Conservation (phyloP, 768 basidiomycete genomes). For the Boletus rubescentipes region DNA sequence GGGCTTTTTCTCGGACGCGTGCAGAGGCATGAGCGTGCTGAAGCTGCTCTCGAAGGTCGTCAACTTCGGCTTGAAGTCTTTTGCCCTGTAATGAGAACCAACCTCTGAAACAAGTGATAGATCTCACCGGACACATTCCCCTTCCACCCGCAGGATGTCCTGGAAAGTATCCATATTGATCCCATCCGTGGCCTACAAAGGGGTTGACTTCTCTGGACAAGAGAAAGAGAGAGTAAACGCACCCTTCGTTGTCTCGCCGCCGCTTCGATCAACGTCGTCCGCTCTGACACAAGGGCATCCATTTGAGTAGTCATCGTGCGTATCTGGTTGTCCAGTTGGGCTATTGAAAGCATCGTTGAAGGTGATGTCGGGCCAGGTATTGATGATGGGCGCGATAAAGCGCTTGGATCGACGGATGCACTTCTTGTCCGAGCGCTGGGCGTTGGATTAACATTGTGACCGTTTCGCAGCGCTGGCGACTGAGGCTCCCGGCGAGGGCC, state of each 20-base stretch:
- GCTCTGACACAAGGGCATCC: slow-evolving; percentile 39
- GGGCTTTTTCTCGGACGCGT: slow-evolving; percentile 33
- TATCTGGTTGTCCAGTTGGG: slow-evolving; percentile 39
- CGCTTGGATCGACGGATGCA: slow-evolving; percentile 21
- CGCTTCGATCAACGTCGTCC: slow-evolving; percentile 29
- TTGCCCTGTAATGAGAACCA: background rate
- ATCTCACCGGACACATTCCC: slow-evolving; percentile 38
- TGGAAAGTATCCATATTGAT: slow-evolving; percentile 20
- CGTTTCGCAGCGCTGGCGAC: background rate
- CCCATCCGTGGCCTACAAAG: slow-evolving; percentile 15
- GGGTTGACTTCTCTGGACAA: background rate
- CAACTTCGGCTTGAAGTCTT: slow-evolving; percentile 34
- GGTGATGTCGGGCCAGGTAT: slow-evolving; percentile 1
- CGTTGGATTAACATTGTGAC: background rate
- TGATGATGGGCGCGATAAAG: slow-evolving; percentile 3
- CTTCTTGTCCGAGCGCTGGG: slow-evolving; percentile 20
- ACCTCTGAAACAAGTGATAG: background rate
- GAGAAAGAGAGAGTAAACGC: background rate
- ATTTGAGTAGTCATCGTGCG: slow-evolving; percentile 34
- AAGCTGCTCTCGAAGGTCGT: slow-evolving; percentile 33
- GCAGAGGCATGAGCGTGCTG: slow-evolving; percentile 21
- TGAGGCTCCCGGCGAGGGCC: background rate
- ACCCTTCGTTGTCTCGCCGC: slow-evolving; percentile 26
- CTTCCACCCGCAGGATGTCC: slow-evolving; percentile 30
- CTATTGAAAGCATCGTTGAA: slow-evolving; percentile 18